These are phyloP conservation scores for Aaosphaeria pasadenensis DNA, from an alignment of 2,329 filamentous ascomycete genomes.

Conservation along the genomic window DNA sequence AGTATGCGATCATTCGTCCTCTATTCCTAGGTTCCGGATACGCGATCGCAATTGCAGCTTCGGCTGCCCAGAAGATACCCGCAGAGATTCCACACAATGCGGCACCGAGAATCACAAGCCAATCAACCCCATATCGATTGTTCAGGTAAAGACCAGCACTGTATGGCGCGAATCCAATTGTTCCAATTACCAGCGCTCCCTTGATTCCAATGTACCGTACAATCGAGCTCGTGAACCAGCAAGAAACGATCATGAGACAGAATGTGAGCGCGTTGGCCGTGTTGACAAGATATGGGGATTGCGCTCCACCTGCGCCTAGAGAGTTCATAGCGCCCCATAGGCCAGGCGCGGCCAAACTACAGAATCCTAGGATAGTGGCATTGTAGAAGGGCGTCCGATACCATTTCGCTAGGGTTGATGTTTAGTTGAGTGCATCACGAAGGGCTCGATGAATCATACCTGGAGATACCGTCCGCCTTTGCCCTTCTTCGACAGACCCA, in stretches of 20 bases:
- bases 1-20: slow-evolving; percentile 56
- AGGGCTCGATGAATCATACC: no score
- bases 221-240: slow-evolving; percentile 62
- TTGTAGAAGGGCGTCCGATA: slow-evolving; percentile 71
- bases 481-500: no score
- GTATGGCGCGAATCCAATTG: slow-evolving; percentile 69
- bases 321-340: slow-evolving; percentile 73
- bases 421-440: neutral
- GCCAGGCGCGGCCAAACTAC: slow-evolving; percentile 67
- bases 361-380: slow-evolving; percentile 67
- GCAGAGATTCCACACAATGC: slow-evolving; percentile 69
- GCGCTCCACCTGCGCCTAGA: slow-evolving; percentile 65
- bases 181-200: slow-evolving; percentile 66
- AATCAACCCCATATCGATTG: slow-evolving; percentile 66
- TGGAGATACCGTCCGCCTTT: no score
- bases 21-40: slow-evolving; percentile 63
- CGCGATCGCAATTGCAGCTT: slow-evolving; percentile 68
- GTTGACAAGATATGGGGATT: slow-evolving; percentile 65
- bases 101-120: slow-evolving; percentile 67
- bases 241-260: slow-evolving; percentile 69
- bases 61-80: slow-evolving; percentile 72
- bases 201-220: slow-evolving; percentile 65
- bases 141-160: slow-evolving; percentile 68
- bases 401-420: slow-evolving; percentile 55
- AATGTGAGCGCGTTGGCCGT: slow-evolving; percentile 70